Evolutionary conservation across 345 rosid genomes (phyloP).

Genomic region (Eucalyptus victrix): DNA sequence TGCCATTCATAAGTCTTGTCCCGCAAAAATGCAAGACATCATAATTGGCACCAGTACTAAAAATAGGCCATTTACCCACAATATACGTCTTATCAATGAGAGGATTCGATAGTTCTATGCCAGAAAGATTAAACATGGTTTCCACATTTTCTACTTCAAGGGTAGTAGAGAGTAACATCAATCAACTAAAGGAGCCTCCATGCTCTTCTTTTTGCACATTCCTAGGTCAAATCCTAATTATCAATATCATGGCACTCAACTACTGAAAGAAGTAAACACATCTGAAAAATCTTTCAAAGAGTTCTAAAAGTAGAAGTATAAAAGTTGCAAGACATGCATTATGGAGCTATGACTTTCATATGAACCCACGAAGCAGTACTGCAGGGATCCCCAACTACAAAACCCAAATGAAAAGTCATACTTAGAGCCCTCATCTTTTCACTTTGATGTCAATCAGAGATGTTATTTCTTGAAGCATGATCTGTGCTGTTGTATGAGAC

Average conservation of each 20-base stretch:
- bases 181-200: not conserved
- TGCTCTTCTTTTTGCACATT: not conserved
- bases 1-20: not conserved
- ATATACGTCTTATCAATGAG: not conserved
- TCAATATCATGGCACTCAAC: not conserved
- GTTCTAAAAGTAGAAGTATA: not conserved
- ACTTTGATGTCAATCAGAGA: not conserved
- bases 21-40: not conserved
- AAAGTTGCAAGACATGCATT: not conserved
- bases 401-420: not conserved
- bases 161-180: not conserved
- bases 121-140: not conserved
- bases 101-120: not conserved
- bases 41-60: not conserved
- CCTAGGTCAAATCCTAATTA: not conserved
- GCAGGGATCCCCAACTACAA: not conserved
- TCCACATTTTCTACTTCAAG: not conserved
- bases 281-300: not conserved
- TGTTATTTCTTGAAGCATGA: not conserved
- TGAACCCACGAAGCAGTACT: not conserved
- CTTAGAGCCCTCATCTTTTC: not conserved
- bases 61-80: not conserved
- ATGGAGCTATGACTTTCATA: not conserved
- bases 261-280: not conserved
- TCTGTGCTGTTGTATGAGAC: not conserved